Evolutionary conservation across 2,329 filamentous ascomycete genomes (phyloP), one percentile per base, ranked within the genome.

Genomic region (Blastomyces emzantsi): DNA sequence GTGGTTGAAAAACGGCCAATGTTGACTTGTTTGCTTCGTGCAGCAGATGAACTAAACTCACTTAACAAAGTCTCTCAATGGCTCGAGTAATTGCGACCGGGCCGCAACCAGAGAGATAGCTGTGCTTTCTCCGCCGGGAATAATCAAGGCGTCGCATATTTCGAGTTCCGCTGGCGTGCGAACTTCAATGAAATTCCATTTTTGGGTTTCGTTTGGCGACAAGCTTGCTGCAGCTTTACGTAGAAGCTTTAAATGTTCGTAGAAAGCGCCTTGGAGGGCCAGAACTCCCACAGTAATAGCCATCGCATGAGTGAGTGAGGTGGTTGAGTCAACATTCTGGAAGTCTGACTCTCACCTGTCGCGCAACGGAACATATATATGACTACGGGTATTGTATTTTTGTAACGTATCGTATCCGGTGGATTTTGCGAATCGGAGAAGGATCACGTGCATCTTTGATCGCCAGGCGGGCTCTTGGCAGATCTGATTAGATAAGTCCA

Each of bases 91-190:
- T 19, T 88, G 87, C 0, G 89, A 91, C 67, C 92, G 85, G 28
- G 86, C 86, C 3, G 94, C 94, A 19, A 97, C 90, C 39, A 97
- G 83, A 13, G 91, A 90, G 69, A 99, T 95, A 3, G 93, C 88
- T 1, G 94, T 97, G 77, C 91, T 96, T 76, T 99, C 94, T 66
- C 94, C 94, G 61, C 94, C 94, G 2, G 94, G 94, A 57, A 99
- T 86, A 72, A 99, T 86, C 54, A 99, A 83, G 33, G 86, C 93
- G 75, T 93, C 86, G 77, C 92, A 97, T 69, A 74, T 75, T 4
- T 82, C 78, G 41, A 99, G 82, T 70, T 96, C 83, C 7, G 80
- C 78, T 2, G 85, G 78, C 7, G 88, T 97, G 64, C 93, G 88
- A 57, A 97, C 90, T 75, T 96, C 88, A 67, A 88, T 81, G 72